Evolutionary conservation across 371 early-diverging fungal species (phyloP), one percentile per base, ranked within the genome.

Genomic region (Batkoa obscura): DNA sequence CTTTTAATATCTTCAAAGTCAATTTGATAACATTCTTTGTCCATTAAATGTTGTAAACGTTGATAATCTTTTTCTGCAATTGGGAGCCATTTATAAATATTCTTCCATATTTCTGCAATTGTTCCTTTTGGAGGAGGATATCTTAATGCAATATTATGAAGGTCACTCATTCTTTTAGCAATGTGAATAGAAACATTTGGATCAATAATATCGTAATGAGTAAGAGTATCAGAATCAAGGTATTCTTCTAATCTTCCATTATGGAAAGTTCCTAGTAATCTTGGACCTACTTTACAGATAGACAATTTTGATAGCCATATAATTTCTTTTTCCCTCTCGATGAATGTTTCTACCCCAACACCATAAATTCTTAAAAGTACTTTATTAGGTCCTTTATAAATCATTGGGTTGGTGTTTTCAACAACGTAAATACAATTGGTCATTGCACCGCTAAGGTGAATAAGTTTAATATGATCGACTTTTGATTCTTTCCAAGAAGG

Each of bases 191-290:
- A 86, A 2, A 73, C 75, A 0, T 60, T 53, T 0, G 80, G 72
- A 36, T 78, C 60, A 4, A 83, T 71, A 13, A 92, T 71, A 39
- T 90, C 86, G 3, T 68, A 62, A 50, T 70, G 70, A 0, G 74
- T 77, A 50, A 91, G 64, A 0, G 89, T 88, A 0, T 69, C 71
- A 39, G 85, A 82, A 36, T 85, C 79, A 1, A 92, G 66, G 58
- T 75, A 91, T 64, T 90, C 78, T 60, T 92, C 93, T 53, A 92
- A 72, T 12, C 93, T 72, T 8, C 93, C 93, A 58, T 92, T 92
- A 35, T 72, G 75, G 68, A 91, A 92, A n/a, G 76, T 79, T 0
- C 78, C 87, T n/a, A 88, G 65, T 35, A 92, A 60, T 5, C 69
- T 71, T 3, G 93, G 88, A 8, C 91, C 90, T 30, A 87, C 75